Base-by-base conservation (phyloP, 768 basidiomycete species). In the Piloderma croceum region DNA sequence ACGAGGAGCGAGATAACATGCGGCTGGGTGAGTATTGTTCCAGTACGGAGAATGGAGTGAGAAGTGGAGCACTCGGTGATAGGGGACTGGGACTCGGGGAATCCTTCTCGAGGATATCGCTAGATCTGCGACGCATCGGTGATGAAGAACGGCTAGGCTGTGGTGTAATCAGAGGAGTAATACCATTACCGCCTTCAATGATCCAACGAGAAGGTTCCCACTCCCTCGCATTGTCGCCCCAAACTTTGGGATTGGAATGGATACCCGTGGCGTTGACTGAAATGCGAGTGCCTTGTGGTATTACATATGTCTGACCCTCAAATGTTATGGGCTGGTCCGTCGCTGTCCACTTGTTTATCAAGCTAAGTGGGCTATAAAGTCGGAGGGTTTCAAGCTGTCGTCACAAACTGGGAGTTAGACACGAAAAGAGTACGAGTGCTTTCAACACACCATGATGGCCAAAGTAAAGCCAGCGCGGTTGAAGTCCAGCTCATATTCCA, bases 171-270 rank as follows among this genome's bases (percentile, higher is more conserved):
- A n/a, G n/a, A n/a, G n/a, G n/a, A n/a, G n/a, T n/a, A n/a, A n/a
- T n/a, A n/a, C n/a, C n/a, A n/a, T n/a, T n/a, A n/a, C n/a, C n/a
- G n/a, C n/a, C n/a, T n/a, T n/a, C n/a, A 12, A 36, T 39, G 2
- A 47, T 39, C 46, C 46, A 47, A n/a, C 46, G 38, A 7, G 19
- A 9, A 15, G 46, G 46, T 10, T 31, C 20, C 36, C 35, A 47
- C 12, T n/a, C 29, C 11, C 12, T 29, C 6, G 38, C 46, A 21
- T 47, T 39, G 3, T 19, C 20, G 2, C 46, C 46, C 46, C 46
- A 47, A 2, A 47, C 46, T 5, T 31, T 22, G 11, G 31, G 35
- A 24, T 35, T 39, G 22, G 24, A 18, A 32, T 47, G 42, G 2
- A 47, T 41, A 2, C 35, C 42, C 3, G 6, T 13, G 12, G 24